Base-by-base conservation (phyloP, 805 yeast species). In the Saturnispora hagleri region DNA sequence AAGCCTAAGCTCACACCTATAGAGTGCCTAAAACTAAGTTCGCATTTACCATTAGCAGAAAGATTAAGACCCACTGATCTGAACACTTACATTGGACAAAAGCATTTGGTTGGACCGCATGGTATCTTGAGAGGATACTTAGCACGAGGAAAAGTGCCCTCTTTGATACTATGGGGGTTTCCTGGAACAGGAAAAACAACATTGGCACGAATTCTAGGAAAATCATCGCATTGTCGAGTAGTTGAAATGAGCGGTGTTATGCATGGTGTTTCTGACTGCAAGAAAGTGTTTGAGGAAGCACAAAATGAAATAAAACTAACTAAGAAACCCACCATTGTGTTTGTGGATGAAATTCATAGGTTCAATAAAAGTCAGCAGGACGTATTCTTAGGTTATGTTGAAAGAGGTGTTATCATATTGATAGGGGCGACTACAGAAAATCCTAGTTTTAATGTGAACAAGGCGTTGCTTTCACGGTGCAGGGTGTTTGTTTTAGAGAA, bases 351-450 rank as follows among this genome's bases (percentile, higher is more conserved):
- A 63, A 85, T 93, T 38, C 99, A 93, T 63, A 69, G 99, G 33
- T 89, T 89, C 64, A 82, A 82, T 57, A 84, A 85, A 54, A 73
- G 81, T 0, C 99, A 93, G 62, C 99, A 93, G 65, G 98, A 93
- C 65, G 76, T 82, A 46, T 77, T 95, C 46, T 69, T 93, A 40
- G 93, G 95, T 0, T 82, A 80, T 55, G 84, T 91, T 1, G 99
- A 93, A 64, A 71, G 78, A 28, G 98, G 98, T 2, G 80, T 80
- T 50, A 80, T 90, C 43, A 80, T 82, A 1, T 73, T 93, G 43
- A 81, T 91, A 48, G 99, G 99, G 5, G 97, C 98, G n/a, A 93
- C 99, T 0, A 90, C 98, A 0, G 99, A 93, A 63, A 93, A 93
- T 63, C 97, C 97, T 4, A 81, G 86, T 46, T 84, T 85, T 60